Evolutionary conservation across 192 early-diverging fungal genomes (phyloP), one percentile per base, ranked within the genome.

Genomic region (Geranomyces variabilis): DNA sequence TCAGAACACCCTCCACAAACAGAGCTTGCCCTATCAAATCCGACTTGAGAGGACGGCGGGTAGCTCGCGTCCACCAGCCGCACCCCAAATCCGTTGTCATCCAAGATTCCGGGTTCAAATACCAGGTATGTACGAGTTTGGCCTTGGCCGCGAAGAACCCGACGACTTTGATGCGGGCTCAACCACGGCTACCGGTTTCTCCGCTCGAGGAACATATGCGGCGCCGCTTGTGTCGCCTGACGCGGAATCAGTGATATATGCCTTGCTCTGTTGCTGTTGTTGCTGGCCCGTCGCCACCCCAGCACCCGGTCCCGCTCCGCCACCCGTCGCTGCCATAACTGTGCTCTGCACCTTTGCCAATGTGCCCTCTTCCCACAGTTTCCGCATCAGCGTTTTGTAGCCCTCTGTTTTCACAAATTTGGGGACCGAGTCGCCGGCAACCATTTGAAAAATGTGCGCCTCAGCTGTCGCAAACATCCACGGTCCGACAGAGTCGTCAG

Each of bases 361-460:
- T 0, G 21, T 47, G 41, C 70, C 70, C 8, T 63, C 58, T 34
- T 61, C 59, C 61, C 62, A 72, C 1, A 64, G 41, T 1, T 55
- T 61, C 13, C 26, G 19, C 70, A 72, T 72, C 41, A 75, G 22
- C 19, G 41, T 34, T 13, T 48, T 21, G 64, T 87, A 87, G 58
- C 71, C 74, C 62, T 85, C 82, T 15, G 90, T 91, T 56, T 79
- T 85, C 13, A 84, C 75, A 73, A 91, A 92, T 73, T 90, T 92
- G 0, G 91, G 90, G 26, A 91, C 84, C 26, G 90, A 91, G 65
- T 92, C 91, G 1, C 84, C 84, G 1, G 91, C 88, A 87, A 91
- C 87, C 12, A 92, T 73, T 31, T 82, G 67, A 77, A 88, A 93
- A 56, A 93, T 89, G 47, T 91, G 88, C 5, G 89, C 86, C 61